phyloP scores from a whole-genome alignment of 106 monocot species.

The Acanthochlamys bracteata region DNA sequence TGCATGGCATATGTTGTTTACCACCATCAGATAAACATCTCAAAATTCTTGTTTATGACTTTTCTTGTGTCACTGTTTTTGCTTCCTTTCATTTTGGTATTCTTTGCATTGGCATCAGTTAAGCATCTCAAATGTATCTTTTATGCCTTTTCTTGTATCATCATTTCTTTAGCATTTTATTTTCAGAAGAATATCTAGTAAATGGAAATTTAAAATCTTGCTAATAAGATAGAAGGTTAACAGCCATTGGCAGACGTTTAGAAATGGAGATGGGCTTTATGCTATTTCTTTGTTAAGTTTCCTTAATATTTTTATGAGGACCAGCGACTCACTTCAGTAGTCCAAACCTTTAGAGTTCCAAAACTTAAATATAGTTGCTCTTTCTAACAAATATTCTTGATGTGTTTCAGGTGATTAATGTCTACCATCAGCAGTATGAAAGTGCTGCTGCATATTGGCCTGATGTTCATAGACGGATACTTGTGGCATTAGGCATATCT shows the following conservation, averaged over 20 bases:
- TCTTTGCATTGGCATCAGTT: slow-evolving; percentile 76
- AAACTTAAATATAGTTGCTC: background rate
- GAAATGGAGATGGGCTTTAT: no score
- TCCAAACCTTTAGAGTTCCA: background rate
- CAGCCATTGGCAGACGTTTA: no score
- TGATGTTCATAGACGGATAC: slow-evolving; percentile 51
- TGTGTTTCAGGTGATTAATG: slow-evolving; percentile 53
- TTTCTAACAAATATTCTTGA: background rate
- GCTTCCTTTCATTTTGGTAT: slow-evolving; percentile 66
- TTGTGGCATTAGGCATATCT: slow-evolving; percentile 48
- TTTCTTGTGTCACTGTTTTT: slow-evolving; percentile 60
- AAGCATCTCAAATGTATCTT: slow-evolving; percentile 1
- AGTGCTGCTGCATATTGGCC: slow-evolving; percentile 78
- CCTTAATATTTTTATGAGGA: no score
- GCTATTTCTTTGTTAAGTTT: no score
- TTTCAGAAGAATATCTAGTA: no score
- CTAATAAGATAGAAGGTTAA: no score
- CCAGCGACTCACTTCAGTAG: background rate
- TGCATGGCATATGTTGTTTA: slow-evolving; percentile 53
- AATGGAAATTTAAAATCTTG: no score
- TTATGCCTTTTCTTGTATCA: background rate
- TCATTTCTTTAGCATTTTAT: no score
- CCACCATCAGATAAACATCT: slow-evolving; percentile 57
- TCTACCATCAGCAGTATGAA: slow-evolving; percentile 83
- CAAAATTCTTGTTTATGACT: background rate